Conservation (phyloP, 148 eudicot genomes). For the Linanthus parryae region DNA sequence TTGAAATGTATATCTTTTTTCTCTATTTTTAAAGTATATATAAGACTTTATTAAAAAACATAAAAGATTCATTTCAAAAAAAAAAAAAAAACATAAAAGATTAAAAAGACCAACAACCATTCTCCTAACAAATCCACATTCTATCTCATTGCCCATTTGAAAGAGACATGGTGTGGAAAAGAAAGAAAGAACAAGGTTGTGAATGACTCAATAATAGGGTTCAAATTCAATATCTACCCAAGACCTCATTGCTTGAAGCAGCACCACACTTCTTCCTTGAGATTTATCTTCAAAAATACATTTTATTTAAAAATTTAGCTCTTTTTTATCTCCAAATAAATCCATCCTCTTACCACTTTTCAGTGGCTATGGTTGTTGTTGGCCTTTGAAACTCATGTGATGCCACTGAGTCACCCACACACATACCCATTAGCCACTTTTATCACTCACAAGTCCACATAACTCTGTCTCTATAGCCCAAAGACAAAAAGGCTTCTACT, state of each 20-base stretch:
- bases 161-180: too few relatives aligned
- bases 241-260: slow-evolving; percentile 7
- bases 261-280: slow-evolving; percentile 10
- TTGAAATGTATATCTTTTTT: too few relatives aligned
- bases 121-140: too few relatives aligned
- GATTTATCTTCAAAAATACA: slow-evolving; percentile 10
- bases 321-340: too few relatives aligned
- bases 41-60: too few relatives aligned
- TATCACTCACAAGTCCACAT: neutral
- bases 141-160: too few relatives aligned
- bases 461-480: neutral
- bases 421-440: neutral
- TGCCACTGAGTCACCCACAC: slow-evolving; percentile 2
- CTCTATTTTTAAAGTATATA: too few relatives aligned
- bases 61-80: too few relatives aligned
- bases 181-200: too few relatives aligned
- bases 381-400: neutral
- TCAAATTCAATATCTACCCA: slow-evolving; percentile 3
- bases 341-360: slow-evolving; percentile 11
- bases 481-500: neutral
- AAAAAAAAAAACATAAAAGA: too few relatives aligned
- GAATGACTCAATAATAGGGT: too few relatives aligned
- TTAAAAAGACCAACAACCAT: too few relatives aligned
- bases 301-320: neutral
- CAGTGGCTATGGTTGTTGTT: slow-evolving; percentile 16